Evolutionary conservation across 176 grass and related monocot genomes (phyloP), one percentile per base, ranked within the genome.

Genomic region (Juncus inflexus): DNA sequence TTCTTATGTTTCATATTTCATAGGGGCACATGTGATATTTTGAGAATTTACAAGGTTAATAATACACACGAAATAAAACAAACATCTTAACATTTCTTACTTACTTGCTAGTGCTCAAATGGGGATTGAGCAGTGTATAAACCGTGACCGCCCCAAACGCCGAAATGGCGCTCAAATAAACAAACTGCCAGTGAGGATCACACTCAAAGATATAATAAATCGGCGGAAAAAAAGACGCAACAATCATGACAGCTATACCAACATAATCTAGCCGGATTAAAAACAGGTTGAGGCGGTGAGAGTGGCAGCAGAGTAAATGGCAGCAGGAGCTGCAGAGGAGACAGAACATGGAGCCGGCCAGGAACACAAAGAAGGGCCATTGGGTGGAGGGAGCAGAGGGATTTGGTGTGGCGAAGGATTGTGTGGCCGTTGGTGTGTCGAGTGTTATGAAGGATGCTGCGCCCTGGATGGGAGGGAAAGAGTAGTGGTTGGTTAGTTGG

Each of bases 151-250:
- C 43, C 2, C 91, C 91, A 0, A 86, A 78, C 14, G 67, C 79
- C 9, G 91, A 80, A 76, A 96, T 90, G 57, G 77, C 81, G 0
- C 81, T 77, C 40, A 96, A 88, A 78, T 96, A 96, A 16, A 70
- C 61, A 64, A 83, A 12, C 50, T 84, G 82, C 81, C 87, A 95
- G 8, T 50, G 77, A 58, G 84, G 87, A 5, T 90, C 77, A 72
- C 91, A 96, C 75, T 85, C 84, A 84, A 96, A 96, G 79, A 87
- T 85, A 83, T 96, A 96, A 84, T 96, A 96, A 70, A 90, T 87
- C 14, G 91, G 91, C 12, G 87, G 91, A 81, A 90, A 96, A 81
- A 90, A 96, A 63, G 91, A 96, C 12, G 81, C 76, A 5, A 90
- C 84, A 67, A 96, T 96, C 84, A 90, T 87, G 58, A 87, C 81